These are phyloP conservation scores for Neonectria hederae DNA, from an alignment of 2,329 filamentous ascomycete genomes.

Conservation along the genomic window DNA sequence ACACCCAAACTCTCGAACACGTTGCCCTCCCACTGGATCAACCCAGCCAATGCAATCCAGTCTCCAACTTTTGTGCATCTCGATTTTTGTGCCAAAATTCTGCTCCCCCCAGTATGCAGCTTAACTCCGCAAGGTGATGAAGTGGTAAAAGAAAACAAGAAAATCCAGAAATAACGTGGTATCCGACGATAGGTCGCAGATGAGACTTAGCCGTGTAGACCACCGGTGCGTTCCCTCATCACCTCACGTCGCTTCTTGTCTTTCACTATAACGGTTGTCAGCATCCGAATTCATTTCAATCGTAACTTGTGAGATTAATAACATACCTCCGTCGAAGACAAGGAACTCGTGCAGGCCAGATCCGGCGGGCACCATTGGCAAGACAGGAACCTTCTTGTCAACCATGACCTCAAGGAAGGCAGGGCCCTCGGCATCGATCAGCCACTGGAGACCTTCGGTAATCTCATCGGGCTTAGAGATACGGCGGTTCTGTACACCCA, in stretches of 20 bases:
- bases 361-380: conserved; percentile 95
- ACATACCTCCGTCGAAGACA: conserved; percentile 47
- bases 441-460: conserved; percentile 82
- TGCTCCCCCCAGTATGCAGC: conserved; percentile 12
- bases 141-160: conserved; percentile 13
- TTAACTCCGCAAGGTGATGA: conserved; percentile 23
- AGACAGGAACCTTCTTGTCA: conserved; percentile 91
- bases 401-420: conserved; percentile 92
- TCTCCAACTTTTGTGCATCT: conserved; percentile 18
- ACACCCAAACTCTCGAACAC: conserved; percentile 2
- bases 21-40: conserved; percentile 12
- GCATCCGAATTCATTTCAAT: conserved; percentile 22
- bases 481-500: conserved; percentile 82
- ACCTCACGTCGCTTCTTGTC: conserved; percentile 73
- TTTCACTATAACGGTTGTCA: conserved; percentile 64
- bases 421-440: conserved; percentile 90
- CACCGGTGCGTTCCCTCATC: conserved; percentile 71
- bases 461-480: conserved; percentile 80
- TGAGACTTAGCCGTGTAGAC: conserved; percentile 52
- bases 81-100: conserved; percentile 20
- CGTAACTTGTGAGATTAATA: not conserved
- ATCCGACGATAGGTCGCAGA: conserved; percentile 11
- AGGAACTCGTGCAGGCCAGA: conserved; percentile 92
- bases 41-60: conserved; percentile 10
- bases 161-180: conserved; percentile 17